Base-by-base conservation (phyloP, 2,329 filamentous ascomycete species). In the Fusarium foetens region DNA sequence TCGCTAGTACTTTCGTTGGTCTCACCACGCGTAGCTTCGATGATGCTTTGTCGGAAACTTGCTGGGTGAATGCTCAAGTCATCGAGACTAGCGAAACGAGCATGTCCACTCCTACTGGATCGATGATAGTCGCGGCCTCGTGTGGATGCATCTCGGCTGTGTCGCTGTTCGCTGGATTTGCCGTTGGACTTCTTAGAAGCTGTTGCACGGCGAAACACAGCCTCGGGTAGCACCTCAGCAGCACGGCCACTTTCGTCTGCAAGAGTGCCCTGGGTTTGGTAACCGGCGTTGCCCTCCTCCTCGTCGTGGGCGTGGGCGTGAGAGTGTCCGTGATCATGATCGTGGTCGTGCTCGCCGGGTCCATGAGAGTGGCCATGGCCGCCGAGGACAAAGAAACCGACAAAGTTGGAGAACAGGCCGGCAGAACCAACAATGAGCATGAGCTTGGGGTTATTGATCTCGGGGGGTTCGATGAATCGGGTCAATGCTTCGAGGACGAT, bases 401-500 rank as follows among this genome's bases (percentile, higher is more conserved):
- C 84, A 25, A 98, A 88, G 79, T 99, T 99, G 36, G 95, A 98
- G 12, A 91, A 86, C 19, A 99, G 88, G 57, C 96, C 96, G 65
- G 94, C 87, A 70, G 88, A 94, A 43, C 96, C 96, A 57, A 99
- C 96, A 71, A 96, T 91, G 66, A 97, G 90, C 73, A 99, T 94
- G 41, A 99, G 87, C 76, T 92, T 88, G 3, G 96, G 95, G 77
- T 97, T 94, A 55, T 86, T 86, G 78, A 99, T 95, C 79, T 93
- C 90, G 77, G 95, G 95, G 12, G 95, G 94, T 77, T 98, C 94
- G 79, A 98, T 88, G 75, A 99, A 93, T 78, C 96, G 92, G 77
- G 95, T 94, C 68, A 98, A 89, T 21, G 96, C 96, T 83, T 99
- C 96, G 77, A 99, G 91, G 78, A 98, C 93, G 82, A 99, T 99